Base-by-base conservation (phyloP, 345 rosid species). In the Salix arbutifolia region DNA sequence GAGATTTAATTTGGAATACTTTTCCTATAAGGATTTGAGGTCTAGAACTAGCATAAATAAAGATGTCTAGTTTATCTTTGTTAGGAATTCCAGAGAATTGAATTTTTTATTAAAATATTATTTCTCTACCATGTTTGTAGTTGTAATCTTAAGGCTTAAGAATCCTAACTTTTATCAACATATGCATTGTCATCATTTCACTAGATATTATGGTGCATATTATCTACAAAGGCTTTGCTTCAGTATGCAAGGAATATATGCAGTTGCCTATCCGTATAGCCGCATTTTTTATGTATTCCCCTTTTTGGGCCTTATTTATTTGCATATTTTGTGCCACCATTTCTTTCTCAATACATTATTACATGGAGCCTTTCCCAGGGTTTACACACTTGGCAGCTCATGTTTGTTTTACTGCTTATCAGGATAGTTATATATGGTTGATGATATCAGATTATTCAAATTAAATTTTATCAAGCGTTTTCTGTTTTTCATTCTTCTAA, bases 401-500 rank as follows among this genome's bases (percentile, higher is more conserved):
- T 33, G 13, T 8, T 30, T 66, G 44, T 66, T 66, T 66, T 1
- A 58, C 16, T 58, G 28, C 8, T 58, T 58, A 23, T 58, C 64
- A 56, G 14, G 25, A n/a, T 11, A 3, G 62, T n/a, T 56, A 10
- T n/a, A 56, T 56, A 23, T 56, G 14, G 69, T 46, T 70, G 58
- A 25, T 17, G 71, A 35, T 23, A 25, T 25, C 40, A 64, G 11
- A 50, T 9, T 67, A n/a, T 60, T 4, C 19, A 58, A 28, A 40
- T 40, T 71, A 16, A 17, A 21, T 62, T 77, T 74, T 74, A 42
- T 61, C 17, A 58, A 12, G 48, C 65, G 16, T 23, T 77, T 70
- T 16, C 19, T 28, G 58, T 30, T 58, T 66, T 79, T 58, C 23
- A 26, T 19, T 79, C 72, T 61, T 78, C 72, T 66, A 23, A 26